phyloP scores from a whole-genome alignment of 176 grass and related monocot species.

The Chrysopogon serrulatus region DNA sequence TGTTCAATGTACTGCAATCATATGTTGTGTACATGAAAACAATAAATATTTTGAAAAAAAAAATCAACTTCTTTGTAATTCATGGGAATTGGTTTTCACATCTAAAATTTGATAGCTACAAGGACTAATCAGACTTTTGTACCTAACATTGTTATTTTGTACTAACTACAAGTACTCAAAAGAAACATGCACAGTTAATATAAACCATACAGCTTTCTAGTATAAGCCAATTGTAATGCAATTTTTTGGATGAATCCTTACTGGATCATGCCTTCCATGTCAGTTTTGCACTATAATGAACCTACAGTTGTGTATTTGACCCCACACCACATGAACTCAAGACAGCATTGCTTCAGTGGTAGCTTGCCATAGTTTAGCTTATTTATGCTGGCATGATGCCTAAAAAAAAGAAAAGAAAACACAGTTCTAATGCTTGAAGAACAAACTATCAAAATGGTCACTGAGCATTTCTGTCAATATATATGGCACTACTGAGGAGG shows the following conservation, averaged over 20 bases:
- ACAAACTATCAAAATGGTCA: neutral
- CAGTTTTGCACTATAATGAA: neutral
- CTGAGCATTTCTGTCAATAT: neutral
- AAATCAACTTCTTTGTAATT: neutral
- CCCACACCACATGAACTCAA: neutral
- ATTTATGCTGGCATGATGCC: neutral
- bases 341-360: neutral
- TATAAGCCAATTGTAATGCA: neutral
- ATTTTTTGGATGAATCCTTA: neutral
- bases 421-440: neutral
- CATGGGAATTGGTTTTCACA: too few species aligned
- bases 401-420: too few species aligned
- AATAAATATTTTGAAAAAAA: neutral
- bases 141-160: neutral
- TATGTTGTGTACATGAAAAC: neutral
- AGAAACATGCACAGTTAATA: neutral
- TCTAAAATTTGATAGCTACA: neutral
- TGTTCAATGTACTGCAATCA: too few species aligned
- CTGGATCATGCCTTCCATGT: neutral
- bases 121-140: neutral
- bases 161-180: neutral
- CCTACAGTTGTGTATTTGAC: neutral
- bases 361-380: neutral
- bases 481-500: neutral
- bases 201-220: too few species aligned